A percentile compares a stretch with the other conserved stretches of the same genome.
These are phyloP conservation scores for Penicillium ucsense DNA, from an alignment of 495 filamentous ascomycete species.

Conservation along the genomic window DNA sequence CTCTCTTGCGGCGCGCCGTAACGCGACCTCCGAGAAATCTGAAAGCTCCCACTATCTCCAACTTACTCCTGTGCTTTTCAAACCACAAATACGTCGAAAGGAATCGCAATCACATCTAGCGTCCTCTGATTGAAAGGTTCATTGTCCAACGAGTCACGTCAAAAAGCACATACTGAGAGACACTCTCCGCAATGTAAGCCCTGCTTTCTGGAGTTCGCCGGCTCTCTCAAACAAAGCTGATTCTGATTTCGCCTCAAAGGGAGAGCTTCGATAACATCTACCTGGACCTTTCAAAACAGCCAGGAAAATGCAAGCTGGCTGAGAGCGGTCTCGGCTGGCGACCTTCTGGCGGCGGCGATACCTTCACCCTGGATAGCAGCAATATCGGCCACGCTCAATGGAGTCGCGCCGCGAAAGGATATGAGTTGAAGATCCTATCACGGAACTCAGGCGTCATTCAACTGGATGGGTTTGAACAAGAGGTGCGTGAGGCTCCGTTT, in stretches of 20 bases:
- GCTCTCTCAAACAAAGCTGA: conserved; percentile 15
- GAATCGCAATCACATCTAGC: too few species aligned
- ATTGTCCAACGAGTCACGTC: neutral
- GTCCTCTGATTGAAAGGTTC: too few species aligned
- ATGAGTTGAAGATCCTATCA: conserved; percentile 82
- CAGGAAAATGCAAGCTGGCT: conserved; percentile 86
- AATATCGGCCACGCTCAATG: conserved; percentile 83
- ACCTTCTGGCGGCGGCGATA: conserved; percentile 74
- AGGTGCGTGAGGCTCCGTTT: conserved; percentile 44
- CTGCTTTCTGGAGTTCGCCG: neutral
- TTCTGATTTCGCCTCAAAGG: conserved; percentile 25
- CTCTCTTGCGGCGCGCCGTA: conserved; percentile 22
- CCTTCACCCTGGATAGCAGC: conserved; percentile 77
- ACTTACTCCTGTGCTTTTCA: neutral
- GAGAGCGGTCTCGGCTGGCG: conserved; percentile 94
- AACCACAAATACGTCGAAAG: too few species aligned
- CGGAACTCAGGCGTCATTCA: conserved; percentile 79
- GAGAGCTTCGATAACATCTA: conserved; percentile 96
- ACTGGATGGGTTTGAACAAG: conserved; percentile 88
- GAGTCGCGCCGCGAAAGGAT: conserved; percentile 88
- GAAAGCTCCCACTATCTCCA: conserved; percentile 9
- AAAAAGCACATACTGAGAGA: neutral
- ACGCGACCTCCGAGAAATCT: conserved; percentile 29
- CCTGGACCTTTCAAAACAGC: conserved; percentile 82
- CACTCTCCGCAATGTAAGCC: conserved; percentile 35